Evolutionary conservation across 345 rosid genomes (phyloP).

Genomic region (Gossypium longicalyx): DNA sequence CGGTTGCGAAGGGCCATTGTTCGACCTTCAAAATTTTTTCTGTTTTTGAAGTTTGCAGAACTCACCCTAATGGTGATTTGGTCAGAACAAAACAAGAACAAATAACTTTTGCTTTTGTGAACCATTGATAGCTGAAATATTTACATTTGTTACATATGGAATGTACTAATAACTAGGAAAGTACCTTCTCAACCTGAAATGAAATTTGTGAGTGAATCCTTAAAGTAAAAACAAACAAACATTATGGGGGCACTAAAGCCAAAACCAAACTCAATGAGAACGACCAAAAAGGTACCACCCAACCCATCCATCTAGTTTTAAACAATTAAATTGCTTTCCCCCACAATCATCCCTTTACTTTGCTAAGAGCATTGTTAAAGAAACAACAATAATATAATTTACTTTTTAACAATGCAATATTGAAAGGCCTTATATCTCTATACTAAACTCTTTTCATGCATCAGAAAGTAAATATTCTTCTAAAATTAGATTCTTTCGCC

Average conservation of each 20-base stretch:
- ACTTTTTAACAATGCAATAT: not conserved
- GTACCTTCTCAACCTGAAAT: not conserved
- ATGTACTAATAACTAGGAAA: not conserved
- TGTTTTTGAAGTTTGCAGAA: not conserved
- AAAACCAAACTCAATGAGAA: not conserved
- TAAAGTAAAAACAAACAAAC: not conserved
- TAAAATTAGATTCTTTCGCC: slow-evolving; percentile 1
- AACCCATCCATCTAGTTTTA: not conserved
- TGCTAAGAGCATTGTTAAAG: not conserved
- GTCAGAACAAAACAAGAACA: not conserved
- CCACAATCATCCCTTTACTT: not conserved
- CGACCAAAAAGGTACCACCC: not conserved
- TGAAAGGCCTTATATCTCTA: slow-evolving; percentile 4
- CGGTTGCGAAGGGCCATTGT: not conserved
- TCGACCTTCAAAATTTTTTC: not conserved
- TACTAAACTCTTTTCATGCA: slow-evolving; percentile 6
- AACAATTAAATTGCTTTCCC: too few relatives aligned
- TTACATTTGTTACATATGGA: not conserved
- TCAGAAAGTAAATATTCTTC: slow-evolving; percentile 9
- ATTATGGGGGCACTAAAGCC: not conserved
- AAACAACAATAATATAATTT: not conserved
- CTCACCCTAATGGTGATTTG: not conserved
- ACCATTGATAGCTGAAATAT: not conserved
- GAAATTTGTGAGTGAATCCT: not conserved
- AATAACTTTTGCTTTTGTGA: not conserved